Evolutionary conservation across 306 rosid genomes (phyloP), one percentile per base, ranked within the genome.

Genomic region (Quercus variabilis): DNA sequence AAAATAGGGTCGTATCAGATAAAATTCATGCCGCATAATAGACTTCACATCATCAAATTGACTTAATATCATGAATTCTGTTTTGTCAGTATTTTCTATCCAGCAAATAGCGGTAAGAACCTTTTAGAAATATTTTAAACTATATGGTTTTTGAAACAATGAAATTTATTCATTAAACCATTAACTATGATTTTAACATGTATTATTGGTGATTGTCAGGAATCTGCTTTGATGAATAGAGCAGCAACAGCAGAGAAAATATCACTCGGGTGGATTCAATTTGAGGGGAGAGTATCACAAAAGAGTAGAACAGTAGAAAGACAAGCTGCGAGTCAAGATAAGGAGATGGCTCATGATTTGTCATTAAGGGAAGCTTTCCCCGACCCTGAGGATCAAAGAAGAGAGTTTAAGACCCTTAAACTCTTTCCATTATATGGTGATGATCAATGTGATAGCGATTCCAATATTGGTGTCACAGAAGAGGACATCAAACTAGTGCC

Each of bases 401-500:
- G 57, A 74, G 70, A 79, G 69, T 55, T 75, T 33, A 43, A 76
- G 76, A 90, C 94, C 18, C 92, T 90, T 2, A 85, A 90, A 59
- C 92, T 92, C 46, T 92, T 92, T 79, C 97, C 97, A 58, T 83
- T 73, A 1, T 38, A 80, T 63, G 85, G 82, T 26, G 54, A 49
- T 49, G 54, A 3, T 49, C 54, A 49, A 10, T 77, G 74, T 62
- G 75, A 67, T 63, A 71, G 78, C 28, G 80, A 80, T 73, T 82
- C 35, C 28, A 71, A 64, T 63, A 49, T 49, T 49, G 69, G 46
- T 38, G 13, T 69, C 17, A 8, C 72, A 20, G 63, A 71, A 30
- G 79, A 46, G 55, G 81, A 76, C 64, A 55, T 89, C n/a, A 56
- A 65, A 41, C 46, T 41, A 74, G 41, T 69, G 62, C 33, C 6